Conservation (phyloP, 2,329 filamentous ascomycete genomes). For the Exophiala oligosperma region DNA sequence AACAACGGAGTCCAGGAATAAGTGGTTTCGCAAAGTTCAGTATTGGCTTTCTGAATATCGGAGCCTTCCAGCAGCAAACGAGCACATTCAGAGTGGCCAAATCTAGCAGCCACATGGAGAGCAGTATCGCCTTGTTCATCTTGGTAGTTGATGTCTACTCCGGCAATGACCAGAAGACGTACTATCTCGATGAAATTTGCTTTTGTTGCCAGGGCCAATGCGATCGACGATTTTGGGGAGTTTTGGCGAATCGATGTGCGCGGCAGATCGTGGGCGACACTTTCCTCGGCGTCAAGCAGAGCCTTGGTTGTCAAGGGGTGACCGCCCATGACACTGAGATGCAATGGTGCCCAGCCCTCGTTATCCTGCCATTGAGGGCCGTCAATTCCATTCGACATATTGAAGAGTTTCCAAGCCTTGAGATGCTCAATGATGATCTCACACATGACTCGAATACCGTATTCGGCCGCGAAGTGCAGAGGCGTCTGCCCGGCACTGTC, state of each 20-base stretch:
- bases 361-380: conserved; percentile 85
- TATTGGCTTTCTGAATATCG: conserved; percentile 68
- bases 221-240: conserved; percentile 81
- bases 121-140: conserved; percentile 89
- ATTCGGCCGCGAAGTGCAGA: conserved; percentile 91
- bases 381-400: conserved; percentile 83
- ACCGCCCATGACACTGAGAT: conserved; percentile 88
- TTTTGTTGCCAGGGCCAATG: conserved; percentile 83
- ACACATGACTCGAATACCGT: conserved; percentile 89
- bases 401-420: conserved; percentile 84
- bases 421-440: conserved; percentile 84
- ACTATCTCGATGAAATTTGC: conserved; percentile 84
- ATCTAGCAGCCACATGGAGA: conserved; percentile 85
- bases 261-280: conserved; percentile 59
- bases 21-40: conserved; percentile 76
- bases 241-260: conserved; percentile 65
- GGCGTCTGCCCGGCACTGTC: conserved; percentile 83
- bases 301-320: conserved; percentile 82
- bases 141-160: conserved; percentile 90
- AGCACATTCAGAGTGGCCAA: conserved; percentile 80
- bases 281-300: conserved; percentile 77
- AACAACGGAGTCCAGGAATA: conserved; percentile 97
- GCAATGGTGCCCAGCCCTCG: conserved; percentile 86
- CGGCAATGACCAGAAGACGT: conserved; percentile 81
- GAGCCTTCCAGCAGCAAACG: conserved; percentile 72